phyloP scores from a whole-genome alignment of 129 eudicot species.

The Glebionis coronaria region DNA sequence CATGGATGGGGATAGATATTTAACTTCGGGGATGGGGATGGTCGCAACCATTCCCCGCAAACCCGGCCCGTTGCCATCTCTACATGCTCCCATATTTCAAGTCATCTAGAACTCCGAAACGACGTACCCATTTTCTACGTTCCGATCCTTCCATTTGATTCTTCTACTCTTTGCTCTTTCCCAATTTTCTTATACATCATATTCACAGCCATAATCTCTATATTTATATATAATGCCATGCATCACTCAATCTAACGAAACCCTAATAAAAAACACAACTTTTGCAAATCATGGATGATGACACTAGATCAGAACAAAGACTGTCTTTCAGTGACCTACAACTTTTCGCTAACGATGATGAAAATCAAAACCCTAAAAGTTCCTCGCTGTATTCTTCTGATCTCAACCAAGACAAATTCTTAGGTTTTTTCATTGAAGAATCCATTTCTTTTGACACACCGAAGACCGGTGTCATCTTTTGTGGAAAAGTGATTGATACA shows the following conservation, averaged over 20 bases:
- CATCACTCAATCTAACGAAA: neutral
- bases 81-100: too few species aligned
- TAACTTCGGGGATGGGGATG: too few species aligned
- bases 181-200: too few species aligned
- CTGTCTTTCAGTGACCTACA: slow-evolving; percentile 29
- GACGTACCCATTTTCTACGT: slow-evolving; percentile 14
- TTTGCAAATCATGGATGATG: slow-evolving; percentile 14
- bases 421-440: slow-evolving; percentile 15
- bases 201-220: too few species aligned
- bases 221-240: neutral
- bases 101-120: too few species aligned
- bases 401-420: neutral
- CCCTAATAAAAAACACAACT: neutral
- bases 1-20: too few species aligned
- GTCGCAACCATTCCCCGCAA: too few species aligned
- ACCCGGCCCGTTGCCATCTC: too few species aligned
- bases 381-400: neutral
- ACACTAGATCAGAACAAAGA: slow-evolving; percentile 4
- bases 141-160: neutral
- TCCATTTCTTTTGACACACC: neutral
- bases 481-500: slow-evolving; percentile 21
- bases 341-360: slow-evolving; percentile 3
- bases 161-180: too few species aligned
- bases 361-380: neutral
- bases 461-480: neutral